Evolutionary conservation across 306 rosid genomes (phyloP), one percentile per base, ranked within the genome.

Genomic region (Prunus padus): DNA sequence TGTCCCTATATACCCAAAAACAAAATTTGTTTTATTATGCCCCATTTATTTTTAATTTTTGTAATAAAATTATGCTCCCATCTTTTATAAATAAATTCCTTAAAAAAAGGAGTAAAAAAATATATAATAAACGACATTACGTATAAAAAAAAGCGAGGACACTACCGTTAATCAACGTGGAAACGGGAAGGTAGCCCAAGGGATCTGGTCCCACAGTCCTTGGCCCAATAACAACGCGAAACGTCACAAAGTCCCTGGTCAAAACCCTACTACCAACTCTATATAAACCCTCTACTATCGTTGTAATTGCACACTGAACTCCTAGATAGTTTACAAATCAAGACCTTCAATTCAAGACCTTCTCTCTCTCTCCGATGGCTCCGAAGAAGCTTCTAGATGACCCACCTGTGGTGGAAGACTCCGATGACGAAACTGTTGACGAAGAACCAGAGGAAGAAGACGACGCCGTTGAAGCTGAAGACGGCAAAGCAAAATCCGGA

Each of bases 301-400:
- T 25, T 55, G 2, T 20, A 3, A 9, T 37, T 37, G 7, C 9
- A 7, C 9, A 37, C 42, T 37, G 42, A 7, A 37, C 42, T 37
- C 42, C 9, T 6, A 8, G 42, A 37, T 37, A 37, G 42, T 9
- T 3, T 20, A 20, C 15, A 20, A 22, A 55, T n/a, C 4, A 11
- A 55, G n/a, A 3, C 28, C 15, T 8, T 55, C 15, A 20, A 55
- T 55, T 23, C 12, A 69, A 4, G 56, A 40, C 49, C 13, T 26
- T 40, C 22, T 20, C 73, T 60, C 60, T 16, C 18, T 11, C 13
- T 49, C 30, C 54, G 20, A 85, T 88, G 91, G 80, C 89, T 70
- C 66, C 79, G 16, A 88, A 74, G 84, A 84, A 83, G 9, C 80
- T 73, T 18, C 15, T 40, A 0, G 77, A 81, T 47, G 82, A 79